Evolutionary conservation across 1,139 yeast genomes (phyloP).

Genomic region (Kurtzmaniella natalensis): DNA sequence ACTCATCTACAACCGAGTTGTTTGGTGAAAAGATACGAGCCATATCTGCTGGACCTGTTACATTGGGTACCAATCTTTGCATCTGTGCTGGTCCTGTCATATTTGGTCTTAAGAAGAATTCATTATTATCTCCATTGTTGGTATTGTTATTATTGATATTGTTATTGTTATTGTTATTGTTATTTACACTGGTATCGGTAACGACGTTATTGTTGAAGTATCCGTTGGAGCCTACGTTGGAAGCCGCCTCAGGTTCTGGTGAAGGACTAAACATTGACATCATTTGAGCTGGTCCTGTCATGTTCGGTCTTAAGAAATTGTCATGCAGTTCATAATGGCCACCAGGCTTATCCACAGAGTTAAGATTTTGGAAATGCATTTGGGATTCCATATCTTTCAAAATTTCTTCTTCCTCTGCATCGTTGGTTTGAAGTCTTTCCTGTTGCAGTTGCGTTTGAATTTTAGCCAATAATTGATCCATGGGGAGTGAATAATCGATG

Average conservation of each 20-base stretch:
- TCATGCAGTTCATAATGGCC: slow-evolving; percentile 59
- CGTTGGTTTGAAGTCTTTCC: slow-evolving; percentile 21
- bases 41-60: slow-evolving; percentile 38
- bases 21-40: slow-evolving; percentile 27
- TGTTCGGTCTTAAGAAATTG: slow-evolving; percentile 43
- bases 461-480: slow-evolving; percentile 61
- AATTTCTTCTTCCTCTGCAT: slow-evolving; percentile 56
- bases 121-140: not conserved
- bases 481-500: slow-evolving; percentile 62
- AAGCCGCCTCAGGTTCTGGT: slow-evolving; percentile 17
- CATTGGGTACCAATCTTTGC: slow-evolving; percentile 29
- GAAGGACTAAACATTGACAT: slow-evolving; percentile 23
- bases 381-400: slow-evolving; percentile 65
- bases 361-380: slow-evolving; percentile 59
- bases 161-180: not conserved
- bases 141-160: not conserved
- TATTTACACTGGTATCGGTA: not conserved
- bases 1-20: slow-evolving; percentile 6
- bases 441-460: slow-evolving; percentile 20
- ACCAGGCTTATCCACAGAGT: slow-evolving; percentile 60
- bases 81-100: slow-evolving; percentile 27
- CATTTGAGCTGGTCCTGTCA: slow-evolving; percentile 54
- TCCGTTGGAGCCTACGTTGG: slow-evolving; percentile 7
- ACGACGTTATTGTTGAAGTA: slow-evolving; percentile 4
- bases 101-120: slow-evolving; percentile 16